These are phyloP conservation scores for Fusarium devonianum DNA, from an alignment of 2,329 filamentous ascomycete species.

Conservation along the genomic window DNA sequence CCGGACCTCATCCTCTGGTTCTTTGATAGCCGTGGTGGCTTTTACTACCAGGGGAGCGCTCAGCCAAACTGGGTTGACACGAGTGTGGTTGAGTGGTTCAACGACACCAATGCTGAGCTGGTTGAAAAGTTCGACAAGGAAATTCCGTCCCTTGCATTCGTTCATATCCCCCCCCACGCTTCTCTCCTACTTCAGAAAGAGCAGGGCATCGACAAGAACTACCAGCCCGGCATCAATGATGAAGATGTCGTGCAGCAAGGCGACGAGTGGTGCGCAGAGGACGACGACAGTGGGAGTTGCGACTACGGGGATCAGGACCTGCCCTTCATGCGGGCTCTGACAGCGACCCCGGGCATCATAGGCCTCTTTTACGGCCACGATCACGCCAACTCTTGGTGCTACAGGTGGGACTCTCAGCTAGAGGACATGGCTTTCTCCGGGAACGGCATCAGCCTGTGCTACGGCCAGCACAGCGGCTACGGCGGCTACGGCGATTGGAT, in stretches of 20 bases:
- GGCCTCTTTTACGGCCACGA: constrained; percentile 71
- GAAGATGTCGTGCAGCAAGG: constrained; percentile 53
- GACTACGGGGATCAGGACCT: constrained; percentile 60
- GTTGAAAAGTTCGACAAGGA: constrained; percentile 36
- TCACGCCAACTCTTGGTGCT: constrained; percentile 68
- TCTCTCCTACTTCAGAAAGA: constrained; percentile 37
- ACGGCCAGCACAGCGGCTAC: constrained; percentile 73
- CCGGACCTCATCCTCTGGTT: constrained; percentile 67
- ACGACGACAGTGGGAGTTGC: constrained; percentile 48
- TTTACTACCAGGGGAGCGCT: constrained; percentile 50
- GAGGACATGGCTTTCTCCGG: constrained; percentile 57
- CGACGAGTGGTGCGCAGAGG: constrained; percentile 54
- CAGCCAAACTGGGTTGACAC: constrained; percentile 55
- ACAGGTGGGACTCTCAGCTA: constrained; percentile 54
- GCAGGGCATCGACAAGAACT: constrained; percentile 45
- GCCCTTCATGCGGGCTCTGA: constrained; percentile 68
- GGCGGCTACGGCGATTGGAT: constrained; percentile 73
- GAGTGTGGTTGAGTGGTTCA: constrained; percentile 55
- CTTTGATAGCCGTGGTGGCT: constrained; percentile 70
- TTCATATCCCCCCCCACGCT: constrained; percentile 55
- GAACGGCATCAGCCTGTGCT: constrained; percentile 59
- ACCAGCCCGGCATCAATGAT: constrained; percentile 56
- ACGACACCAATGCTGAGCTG: constrained; percentile 45
- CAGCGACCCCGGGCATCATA: constrained; percentile 61
- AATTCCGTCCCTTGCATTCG: constrained; percentile 57